Evolutionary conservation across 257 asterid genomes (phyloP).

Genomic region (Nemophila menziesii): DNA sequence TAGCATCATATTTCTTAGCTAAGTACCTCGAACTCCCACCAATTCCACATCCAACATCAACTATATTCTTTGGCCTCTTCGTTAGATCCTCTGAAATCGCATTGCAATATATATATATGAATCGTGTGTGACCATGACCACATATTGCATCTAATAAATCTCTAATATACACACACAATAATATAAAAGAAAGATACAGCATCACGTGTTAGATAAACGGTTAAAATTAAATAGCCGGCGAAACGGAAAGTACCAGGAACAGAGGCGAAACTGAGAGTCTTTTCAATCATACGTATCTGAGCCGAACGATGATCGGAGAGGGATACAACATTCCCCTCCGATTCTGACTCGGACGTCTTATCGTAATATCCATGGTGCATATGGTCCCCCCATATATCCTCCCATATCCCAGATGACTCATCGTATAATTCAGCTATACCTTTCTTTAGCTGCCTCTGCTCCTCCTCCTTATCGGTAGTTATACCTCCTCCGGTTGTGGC

Average conservation of each 20-base stretch:
- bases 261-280: slow-evolving; percentile 63
- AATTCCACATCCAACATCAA: slow-evolving; percentile 98
- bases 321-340: slow-evolving; percentile 22
- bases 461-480: not conserved
- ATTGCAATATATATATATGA: not conserved
- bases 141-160: too few relatives aligned
- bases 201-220: not conserved
- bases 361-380: slow-evolving; percentile 95
- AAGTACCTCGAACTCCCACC: slow-evolving; percentile 92
- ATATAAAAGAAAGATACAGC: not conserved
- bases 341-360: slow-evolving; percentile 18
- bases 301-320: slow-evolving; percentile 73
- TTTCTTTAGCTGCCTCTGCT: slow-evolving; percentile 31
- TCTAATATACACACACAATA: too few relatives aligned
- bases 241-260: slow-evolving; percentile 32
- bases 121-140: too few relatives aligned
- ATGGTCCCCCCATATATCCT: slow-evolving; percentile 94
- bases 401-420: slow-evolving; percentile 84
- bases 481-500: not conserved
- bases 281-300: slow-evolving; percentile 95
- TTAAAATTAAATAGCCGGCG: not conserved
- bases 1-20: slow-evolving; percentile 63
- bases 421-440: slow-evolving; percentile 97
- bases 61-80: slow-evolving; percentile 43
- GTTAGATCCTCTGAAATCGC: slow-evolving; percentile 36